These are phyloP conservation scores for Pistacia atlantica DNA, from an alignment of 345 rosid genomes.

Conservation along the genomic window DNA sequence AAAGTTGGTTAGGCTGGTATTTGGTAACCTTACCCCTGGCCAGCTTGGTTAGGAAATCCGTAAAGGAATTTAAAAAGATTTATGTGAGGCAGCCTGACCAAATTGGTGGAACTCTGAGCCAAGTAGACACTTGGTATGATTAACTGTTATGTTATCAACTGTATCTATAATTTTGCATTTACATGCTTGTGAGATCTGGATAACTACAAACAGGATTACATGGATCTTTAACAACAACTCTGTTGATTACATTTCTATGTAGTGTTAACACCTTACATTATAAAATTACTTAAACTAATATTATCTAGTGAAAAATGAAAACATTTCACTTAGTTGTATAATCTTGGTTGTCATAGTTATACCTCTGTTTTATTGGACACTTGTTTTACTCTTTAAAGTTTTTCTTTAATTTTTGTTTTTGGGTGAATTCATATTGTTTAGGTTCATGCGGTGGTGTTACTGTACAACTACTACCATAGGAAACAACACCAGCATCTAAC, in stretches of 20 bases:
- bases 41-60: no score
- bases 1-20: no score
- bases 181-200: no score
- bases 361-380: neutral
- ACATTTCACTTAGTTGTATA: neutral
- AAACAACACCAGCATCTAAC: constrained; percentile 53
- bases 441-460: constrained; percentile 74
- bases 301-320: neutral
- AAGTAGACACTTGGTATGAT: no score
- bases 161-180: no score
- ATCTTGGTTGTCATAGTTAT: neutral
- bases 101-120: no score
- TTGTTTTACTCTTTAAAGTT: neutral
- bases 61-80: no score
- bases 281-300: neutral
- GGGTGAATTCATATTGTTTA: constrained; percentile 26
- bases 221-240: no score
- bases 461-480: constrained; percentile 76
- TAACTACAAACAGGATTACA: no score
- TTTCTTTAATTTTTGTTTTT: neutral
- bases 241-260: neutral
- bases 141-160: no score
- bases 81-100: no score
- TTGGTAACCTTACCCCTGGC: no score
- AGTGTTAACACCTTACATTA: neutral